Conservation (phyloP, 2,329 filamentous ascomycete genomes). For the Sarocladium oryzae region DNA sequence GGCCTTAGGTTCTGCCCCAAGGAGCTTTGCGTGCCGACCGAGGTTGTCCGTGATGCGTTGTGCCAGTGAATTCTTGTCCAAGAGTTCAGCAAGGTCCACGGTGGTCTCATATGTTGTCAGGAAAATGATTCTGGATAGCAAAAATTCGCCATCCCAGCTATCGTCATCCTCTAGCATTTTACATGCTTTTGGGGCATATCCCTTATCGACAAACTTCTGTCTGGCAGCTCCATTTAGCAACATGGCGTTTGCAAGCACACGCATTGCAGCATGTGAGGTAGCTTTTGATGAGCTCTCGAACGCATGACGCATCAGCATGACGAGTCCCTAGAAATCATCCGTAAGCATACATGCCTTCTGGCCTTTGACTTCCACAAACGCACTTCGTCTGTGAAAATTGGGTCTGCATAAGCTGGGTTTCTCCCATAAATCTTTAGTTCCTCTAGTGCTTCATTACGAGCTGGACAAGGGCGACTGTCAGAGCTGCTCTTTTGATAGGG, state of each 20-base stretch:
- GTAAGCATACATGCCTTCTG: background rate
- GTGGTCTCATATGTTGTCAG: conserved; percentile 44
- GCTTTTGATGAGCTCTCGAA: conserved; percentile 59
- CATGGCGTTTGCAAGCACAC: conserved; percentile 74
- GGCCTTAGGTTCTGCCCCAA: conserved; percentile 24
- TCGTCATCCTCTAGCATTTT: conserved; percentile 61
- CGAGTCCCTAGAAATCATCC: conserved; percentile 56
- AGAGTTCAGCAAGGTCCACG: conserved; percentile 42
- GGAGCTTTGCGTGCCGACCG: conserved; percentile 55
- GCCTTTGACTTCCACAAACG: conserved; percentile 14
- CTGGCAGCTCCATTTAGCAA: conserved; percentile 46
- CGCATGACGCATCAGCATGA: conserved; percentile 64
- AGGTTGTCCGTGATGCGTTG: conserved; percentile 64
- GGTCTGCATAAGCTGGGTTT: conserved; percentile 63
- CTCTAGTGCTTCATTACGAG: conserved; percentile 54
- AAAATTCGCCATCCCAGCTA: conserved; percentile 77
- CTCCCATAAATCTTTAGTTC: conserved; percentile 64
- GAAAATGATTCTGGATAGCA: conserved; percentile 44
- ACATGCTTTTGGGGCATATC: conserved; percentile 58
- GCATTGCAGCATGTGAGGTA: conserved; percentile 68
- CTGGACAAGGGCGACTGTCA: conserved; percentile 30
- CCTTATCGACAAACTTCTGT: conserved; percentile 30
- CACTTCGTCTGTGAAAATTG: conserved; percentile 79
- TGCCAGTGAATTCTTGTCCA: conserved; percentile 32
- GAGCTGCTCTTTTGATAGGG: background rate